Base-by-base conservation (phyloP, 2,329 filamentous ascomycete genomes). In the Xylariaceae sp. region DNA sequence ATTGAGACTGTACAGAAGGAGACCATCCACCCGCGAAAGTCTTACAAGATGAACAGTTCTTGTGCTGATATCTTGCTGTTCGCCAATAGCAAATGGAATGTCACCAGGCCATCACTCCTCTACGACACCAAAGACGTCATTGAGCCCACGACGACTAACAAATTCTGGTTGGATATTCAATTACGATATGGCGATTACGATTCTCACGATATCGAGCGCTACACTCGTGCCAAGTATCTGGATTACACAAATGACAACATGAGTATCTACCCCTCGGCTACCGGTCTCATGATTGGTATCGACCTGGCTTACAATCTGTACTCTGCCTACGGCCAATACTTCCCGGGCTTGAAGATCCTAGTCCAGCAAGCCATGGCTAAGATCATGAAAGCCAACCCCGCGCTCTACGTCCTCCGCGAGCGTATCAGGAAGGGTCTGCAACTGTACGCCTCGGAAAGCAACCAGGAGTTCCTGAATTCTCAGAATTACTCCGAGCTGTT, bases 1-100 rank as follows among this genome's bases (percentile, higher is more conserved):
- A 96, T 98, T 47, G 93, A 98, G 68, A 94, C 90, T 2, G 93
- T 97, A 4, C 93, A 98, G 65, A 98, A 98, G 69, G 93, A 98
- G 72, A 97, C 93, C 0, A 98, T 98, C 48, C 93, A 98, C 74
- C 93, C 93, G 42, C 82, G 93, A 80, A 98, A 98, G 71, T 96
- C 90, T 4, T 98, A 98, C 81, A 98, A 98, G 81, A 98, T 98
- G 93, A 98, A 98, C 76, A 96, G 91, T 61, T 97, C 92, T 47
- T 97, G 93, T 61, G 93, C 94, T 4, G 93, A 98, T 67, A 96
- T 98, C 53, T 77, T 97, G 44, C 79, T 98, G 8, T 98, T 98
- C 63, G 92, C 93, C 29, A 95, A 87, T 54, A 93, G 97, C 73
- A 98, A 97, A 67, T 98, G 94, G 94, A 97, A 95, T 53, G 91